Base-by-base conservation (phyloP, 139 green algal genomes). In the Chlorella sp. region DNA sequence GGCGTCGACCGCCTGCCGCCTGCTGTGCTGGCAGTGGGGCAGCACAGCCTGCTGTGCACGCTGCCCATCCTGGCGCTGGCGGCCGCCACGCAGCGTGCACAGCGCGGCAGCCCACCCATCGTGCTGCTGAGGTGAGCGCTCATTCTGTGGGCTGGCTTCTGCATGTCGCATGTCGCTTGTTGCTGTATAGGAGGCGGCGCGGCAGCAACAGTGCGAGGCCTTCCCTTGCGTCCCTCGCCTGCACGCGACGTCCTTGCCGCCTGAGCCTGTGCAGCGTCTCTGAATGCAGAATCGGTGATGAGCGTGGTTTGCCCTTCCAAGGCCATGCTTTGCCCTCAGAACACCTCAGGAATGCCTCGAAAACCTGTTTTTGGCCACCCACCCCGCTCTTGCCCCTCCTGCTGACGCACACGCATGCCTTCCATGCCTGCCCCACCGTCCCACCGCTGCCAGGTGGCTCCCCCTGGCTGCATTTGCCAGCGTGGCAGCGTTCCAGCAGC, bases 1-100 rank as follows among this genome's bases (percentile, higher is more conserved):
- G 48, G 61, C 68, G 5, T 69, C 0, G 82, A 81, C 32, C 32
- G 37, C 40, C 68, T 75, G 80, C 42, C 71, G 48, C 60, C 68
- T 5, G 66, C 76, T 1, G 22, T 60, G 53, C 83, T 69, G 39
- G 28, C 16, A 9, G 18, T 86, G 73, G 60, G 30, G 80, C 85
- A 64, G 91, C 84, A 88, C 86, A 61, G 66, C 40, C 76, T 37
- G 73, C 79, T 88, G 71, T 80, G 69, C n/a, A 85, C 83, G 60
- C 73, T 84, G 78, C 84, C 87, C 0, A 26, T 76, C 36, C 16
- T 53, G 24, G 53, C 32, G 73, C n/a, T 89, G 68, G 48, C 48
- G 42, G 57, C 30, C 21, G 12, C 73, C 18, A 78, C 75, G 34
- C 39, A 76, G 53, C 75, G 76, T 1, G 11, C 61, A 76, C 86